Conservation (phyloP, 306 rosid species). For the Vigna trinervia region DNA sequence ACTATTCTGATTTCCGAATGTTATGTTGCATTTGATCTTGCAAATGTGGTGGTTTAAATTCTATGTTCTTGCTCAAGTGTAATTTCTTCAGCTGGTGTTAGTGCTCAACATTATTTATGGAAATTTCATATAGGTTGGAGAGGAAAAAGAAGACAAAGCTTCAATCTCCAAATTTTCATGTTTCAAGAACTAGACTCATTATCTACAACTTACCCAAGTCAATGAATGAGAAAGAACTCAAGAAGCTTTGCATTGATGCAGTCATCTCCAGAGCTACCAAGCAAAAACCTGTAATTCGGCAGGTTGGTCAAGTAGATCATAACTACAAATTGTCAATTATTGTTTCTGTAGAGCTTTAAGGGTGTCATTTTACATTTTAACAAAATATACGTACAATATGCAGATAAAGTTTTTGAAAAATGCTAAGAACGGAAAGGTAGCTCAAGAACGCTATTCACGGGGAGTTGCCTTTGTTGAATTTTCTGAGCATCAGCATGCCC, state of each 20-base stretch:
- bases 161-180: conserved; percentile 95
- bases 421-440: conserved; percentile 74
- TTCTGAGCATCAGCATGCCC: conserved; percentile 96
- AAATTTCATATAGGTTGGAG: conserved; percentile 60
- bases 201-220: conserved; percentile 87
- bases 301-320: conserved; percentile 62
- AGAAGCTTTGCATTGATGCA: conserved; percentile 84
- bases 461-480: conserved; percentile 96
- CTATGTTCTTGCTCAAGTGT: neutral
- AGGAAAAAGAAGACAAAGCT: conserved; percentile 78
- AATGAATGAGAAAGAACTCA: conserved; percentile 79
- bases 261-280: conserved; percentile 87
- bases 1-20: conserved; percentile 14
- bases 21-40: conserved; percentile 34
- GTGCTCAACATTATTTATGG: conserved; percentile 18
- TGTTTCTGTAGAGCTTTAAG: neutral
- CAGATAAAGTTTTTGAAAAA: conserved; percentile 89
- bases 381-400: conserved; percentile 20
- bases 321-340: conserved; percentile 8
- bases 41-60: conserved; percentile 19
- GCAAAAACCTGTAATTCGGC: conserved; percentile 85
- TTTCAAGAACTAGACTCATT: conserved; percentile 82
- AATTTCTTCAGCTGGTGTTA: conserved; percentile 35
- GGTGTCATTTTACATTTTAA: neutral
- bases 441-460: conserved; percentile 68